Percentiles rank a stretch among this genome's conserved stretches.
Conservation (phyloP, 2,329 filamentous ascomycete genomes). For the Diaporthe batatas region DNA sequence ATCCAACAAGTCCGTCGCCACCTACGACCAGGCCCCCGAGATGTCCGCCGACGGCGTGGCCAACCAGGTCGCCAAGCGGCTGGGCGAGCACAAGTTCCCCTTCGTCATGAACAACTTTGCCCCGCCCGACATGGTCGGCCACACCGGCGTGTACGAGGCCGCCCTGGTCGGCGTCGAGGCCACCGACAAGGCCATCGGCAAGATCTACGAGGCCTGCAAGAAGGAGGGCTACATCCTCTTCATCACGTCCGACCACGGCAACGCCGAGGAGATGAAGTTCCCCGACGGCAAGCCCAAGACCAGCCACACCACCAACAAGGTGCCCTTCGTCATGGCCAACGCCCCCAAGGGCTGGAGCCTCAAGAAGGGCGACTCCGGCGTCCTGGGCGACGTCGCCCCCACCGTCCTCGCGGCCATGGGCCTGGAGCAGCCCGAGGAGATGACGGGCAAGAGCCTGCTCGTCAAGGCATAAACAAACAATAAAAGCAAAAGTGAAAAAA, state of each 20-base stretch:
- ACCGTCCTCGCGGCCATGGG: conserved; percentile 94
- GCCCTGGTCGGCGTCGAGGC: conserved; percentile 86
- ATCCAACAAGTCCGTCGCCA: conserved; percentile 89
- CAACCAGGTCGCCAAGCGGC: conserved; percentile 88
- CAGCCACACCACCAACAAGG: conserved; percentile 97
- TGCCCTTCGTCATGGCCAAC: conserved; percentile 98
- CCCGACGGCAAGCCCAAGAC: conserved; percentile 97
- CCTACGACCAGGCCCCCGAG: conserved; percentile 93
- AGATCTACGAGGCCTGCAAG: conserved; percentile 94
- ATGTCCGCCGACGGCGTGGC: conserved; percentile 96
- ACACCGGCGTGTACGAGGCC: conserved; percentile 97
- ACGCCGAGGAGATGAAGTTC: conserved; percentile 99
- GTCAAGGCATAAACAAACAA: conserved; percentile 71
- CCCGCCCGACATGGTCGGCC: conserved; percentile 98
- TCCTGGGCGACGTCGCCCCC: conserved; percentile 98
- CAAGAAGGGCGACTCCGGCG: conserved; percentile 80
- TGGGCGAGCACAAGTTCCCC: conserved; percentile 87
- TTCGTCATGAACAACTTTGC: conserved; percentile 99
- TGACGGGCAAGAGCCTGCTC: conserved; percentile 89
- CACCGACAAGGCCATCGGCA: conserved; percentile 94
- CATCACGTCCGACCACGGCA: conserved; percentile 96
- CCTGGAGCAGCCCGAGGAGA: conserved; percentile 88
- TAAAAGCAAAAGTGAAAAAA: background rate
- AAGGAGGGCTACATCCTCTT: conserved; percentile 93
- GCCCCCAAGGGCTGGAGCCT: conserved; percentile 90